Conservation (phyloP, 176 grass and related monocot genomes). For the Musa beccarii region DNA sequence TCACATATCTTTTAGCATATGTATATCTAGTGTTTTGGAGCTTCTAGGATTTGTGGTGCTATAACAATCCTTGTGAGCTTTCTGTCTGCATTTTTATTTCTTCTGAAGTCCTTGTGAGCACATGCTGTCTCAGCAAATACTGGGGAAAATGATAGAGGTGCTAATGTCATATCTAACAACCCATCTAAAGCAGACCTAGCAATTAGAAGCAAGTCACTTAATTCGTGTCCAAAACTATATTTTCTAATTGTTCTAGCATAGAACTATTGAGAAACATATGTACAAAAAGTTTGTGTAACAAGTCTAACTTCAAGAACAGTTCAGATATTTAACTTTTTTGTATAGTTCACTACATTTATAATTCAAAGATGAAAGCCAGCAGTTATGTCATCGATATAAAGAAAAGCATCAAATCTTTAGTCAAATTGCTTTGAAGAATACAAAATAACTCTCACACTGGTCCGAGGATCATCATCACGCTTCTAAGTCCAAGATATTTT, state of each 20-base stretch:
- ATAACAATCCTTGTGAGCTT: too few relatives aligned
- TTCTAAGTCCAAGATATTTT: slow-evolving; percentile 70
- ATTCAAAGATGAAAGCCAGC: not conserved
- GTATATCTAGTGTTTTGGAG: too few relatives aligned
- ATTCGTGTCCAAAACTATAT: not conserved
- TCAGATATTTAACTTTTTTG: not conserved
- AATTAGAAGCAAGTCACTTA: not conserved
- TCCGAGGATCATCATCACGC: slow-evolving; percentile 77
- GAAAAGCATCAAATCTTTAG: not conserved
- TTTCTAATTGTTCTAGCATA: not conserved
- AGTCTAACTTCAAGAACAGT: not conserved
- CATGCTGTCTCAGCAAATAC: not conserved
- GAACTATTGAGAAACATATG: not conserved
- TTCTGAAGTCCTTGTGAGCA: not conserved
- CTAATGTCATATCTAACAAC: too few relatives aligned
- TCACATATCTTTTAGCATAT: too few relatives aligned
- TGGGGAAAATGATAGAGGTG: too few relatives aligned
- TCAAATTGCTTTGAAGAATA: not conserved
- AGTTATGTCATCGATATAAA: not conserved
- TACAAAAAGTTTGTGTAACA: not conserved
- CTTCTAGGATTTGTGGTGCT: too few relatives aligned
- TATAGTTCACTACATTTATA: not conserved
- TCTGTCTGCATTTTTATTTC: too few relatives aligned
- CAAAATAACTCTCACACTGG: slow-evolving; percentile 53
- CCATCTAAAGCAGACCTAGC: not conserved